Evolutionary conservation across 495 filamentous ascomycete genomes (phyloP).

Genomic region (Paragyromitra xinjiangensis): DNA sequence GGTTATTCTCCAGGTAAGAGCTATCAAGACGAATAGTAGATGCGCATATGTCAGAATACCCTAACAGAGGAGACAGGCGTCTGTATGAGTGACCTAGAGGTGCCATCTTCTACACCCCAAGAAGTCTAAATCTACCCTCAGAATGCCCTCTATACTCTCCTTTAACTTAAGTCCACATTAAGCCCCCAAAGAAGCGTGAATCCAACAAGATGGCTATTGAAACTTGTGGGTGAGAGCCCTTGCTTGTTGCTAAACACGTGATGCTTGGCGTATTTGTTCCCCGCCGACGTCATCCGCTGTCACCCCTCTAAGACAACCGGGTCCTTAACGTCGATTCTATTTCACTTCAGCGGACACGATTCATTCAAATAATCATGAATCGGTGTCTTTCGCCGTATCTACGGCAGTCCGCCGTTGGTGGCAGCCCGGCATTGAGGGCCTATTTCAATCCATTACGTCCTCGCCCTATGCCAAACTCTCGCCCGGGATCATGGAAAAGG

Average conservation of each 20-base stretch:
- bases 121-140: too few relatives aligned
- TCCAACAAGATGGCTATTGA: neutral
- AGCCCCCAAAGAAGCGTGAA: too few relatives aligned
- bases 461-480: neutral
- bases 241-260: neutral
- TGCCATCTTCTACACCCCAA: too few relatives aligned
- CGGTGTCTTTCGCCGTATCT: conserved; percentile 33
- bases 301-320: neutral
- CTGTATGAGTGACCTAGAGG: too few relatives aligned
- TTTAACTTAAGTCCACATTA: too few relatives aligned
- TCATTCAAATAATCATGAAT: conserved; percentile 32
- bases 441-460: conserved; percentile 1
- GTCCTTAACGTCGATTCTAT: neutral
- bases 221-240: neutral
- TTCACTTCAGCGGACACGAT: neutral
- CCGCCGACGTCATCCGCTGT: conserved; percentile 30
- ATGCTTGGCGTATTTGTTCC: conserved; percentile 26
- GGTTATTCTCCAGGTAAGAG: too few relatives aligned
- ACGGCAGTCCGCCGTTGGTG: conserved; percentile 2
- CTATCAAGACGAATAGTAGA: too few relatives aligned
- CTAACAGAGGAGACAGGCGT: too few relatives aligned
- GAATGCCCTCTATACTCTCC: too few relatives aligned
- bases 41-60: too few relatives aligned
- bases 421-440: neutral
- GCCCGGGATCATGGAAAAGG: conserved; percentile 3